A percentile compares a stretch with the other conserved stretches of the same genome.
phyloP scores from a whole-genome alignment of 2,329 filamentous ascomycete genomes.

The Calonectria pseudoreteaudii region DNA sequence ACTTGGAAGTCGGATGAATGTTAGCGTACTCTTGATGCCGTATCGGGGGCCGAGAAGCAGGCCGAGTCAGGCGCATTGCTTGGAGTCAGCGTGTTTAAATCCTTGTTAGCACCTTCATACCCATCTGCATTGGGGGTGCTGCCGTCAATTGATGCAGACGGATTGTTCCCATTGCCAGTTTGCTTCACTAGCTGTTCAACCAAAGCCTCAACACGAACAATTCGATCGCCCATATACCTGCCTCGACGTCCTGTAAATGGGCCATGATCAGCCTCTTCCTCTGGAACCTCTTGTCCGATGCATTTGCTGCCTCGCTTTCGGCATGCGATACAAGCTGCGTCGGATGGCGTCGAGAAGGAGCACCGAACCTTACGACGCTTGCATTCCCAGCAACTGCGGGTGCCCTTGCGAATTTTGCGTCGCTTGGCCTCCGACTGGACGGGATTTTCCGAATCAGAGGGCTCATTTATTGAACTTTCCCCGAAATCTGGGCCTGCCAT shows the following conservation, averaged over 20 bases:
- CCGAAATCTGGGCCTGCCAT: not conserved
- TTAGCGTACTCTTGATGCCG: not conserved
- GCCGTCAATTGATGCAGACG: not conserved
- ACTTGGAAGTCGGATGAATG: not conserved
- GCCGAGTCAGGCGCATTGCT: not conserved
- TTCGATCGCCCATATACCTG: slow-evolving; percentile 16
- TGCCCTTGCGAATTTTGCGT: slow-evolving; percentile 28
- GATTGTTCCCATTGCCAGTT: not conserved
- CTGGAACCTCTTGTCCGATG: slow-evolving; percentile 20
- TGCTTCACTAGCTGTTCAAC: slow-evolving; percentile 6
- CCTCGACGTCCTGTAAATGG: not conserved
- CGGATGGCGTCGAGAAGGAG: slow-evolving; percentile 4
- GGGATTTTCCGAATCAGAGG: not conserved
- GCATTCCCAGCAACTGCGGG: slow-evolving; percentile 29
- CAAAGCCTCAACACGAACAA: slow-evolving; percentile 20
- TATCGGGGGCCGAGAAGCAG: not conserved
- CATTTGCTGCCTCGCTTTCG: slow-evolving; percentile 14
- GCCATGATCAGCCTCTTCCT: not conserved
- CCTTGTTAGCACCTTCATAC: not conserved
- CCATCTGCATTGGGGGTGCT: not conserved
- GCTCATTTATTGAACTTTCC: not conserved
- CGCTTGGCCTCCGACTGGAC: slow-evolving; percentile 8
- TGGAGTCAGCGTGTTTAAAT: too few species aligned
- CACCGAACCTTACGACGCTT: slow-evolving; percentile 27
- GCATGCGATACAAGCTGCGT: slow-evolving; percentile 17